Evolutionary conservation across 768 basidiomycete species (phyloP).

Genomic region (Amanita rubescens): DNA sequence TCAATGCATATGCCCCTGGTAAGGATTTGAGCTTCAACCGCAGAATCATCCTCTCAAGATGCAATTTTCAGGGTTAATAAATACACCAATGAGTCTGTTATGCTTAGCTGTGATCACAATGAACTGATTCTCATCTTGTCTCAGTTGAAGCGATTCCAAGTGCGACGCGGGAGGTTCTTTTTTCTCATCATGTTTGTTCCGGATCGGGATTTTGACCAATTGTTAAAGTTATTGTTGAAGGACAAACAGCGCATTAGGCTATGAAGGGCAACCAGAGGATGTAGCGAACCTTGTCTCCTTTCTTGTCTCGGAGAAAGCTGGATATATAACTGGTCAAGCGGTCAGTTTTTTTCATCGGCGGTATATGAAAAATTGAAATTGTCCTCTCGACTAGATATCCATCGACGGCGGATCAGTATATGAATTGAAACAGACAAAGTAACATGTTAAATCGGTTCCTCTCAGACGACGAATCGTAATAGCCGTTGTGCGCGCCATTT

Average conservation of each 20-base stretch:
- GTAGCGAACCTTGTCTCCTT: too few species aligned
- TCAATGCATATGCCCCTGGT: slow-evolving; percentile 36
- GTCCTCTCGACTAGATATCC: background rate
- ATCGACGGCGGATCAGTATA: background rate
- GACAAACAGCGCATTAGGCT: background rate
- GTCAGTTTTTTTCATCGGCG: background rate
- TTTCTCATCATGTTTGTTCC: too few species aligned
- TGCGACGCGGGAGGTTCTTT: too few species aligned
- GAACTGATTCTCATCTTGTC: too few species aligned
- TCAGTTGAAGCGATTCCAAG: too few species aligned
- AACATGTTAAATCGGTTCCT: too few species aligned
- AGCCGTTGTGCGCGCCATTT: background rate
- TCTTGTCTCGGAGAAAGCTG: slow-evolving; percentile 24
- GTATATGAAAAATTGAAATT: background rate
- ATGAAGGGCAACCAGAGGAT: too few species aligned
- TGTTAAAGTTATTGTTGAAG: background rate
- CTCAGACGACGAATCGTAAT: background rate
- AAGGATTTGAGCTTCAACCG: too few species aligned
- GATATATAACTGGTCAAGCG: slow-evolving; percentile 9
- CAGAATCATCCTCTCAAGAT: too few species aligned
- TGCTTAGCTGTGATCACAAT: background rate
- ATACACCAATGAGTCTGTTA: background rate
- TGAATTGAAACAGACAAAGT: too few species aligned
- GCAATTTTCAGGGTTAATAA: background rate
- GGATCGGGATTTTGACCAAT: too few species aligned